Conservation (phyloP, 2,329 filamentous ascomycete genomes). For the Ascochyta rabiei region DNA sequence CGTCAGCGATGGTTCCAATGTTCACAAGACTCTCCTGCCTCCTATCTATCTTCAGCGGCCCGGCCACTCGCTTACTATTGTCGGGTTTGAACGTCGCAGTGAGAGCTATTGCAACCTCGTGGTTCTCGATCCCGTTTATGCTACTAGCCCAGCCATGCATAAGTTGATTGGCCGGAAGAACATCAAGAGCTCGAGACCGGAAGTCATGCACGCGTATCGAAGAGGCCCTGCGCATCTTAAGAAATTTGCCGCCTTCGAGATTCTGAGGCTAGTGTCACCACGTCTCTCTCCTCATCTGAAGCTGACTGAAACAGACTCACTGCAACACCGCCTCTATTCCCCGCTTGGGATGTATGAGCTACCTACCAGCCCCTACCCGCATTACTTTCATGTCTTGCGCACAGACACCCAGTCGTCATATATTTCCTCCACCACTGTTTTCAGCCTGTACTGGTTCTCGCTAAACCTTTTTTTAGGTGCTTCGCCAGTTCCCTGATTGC, state of each 20-base stretch:
- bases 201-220: conserved; percentile 67
- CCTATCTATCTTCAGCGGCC: conserved; percentile 91
- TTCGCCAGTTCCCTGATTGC: conserved; percentile 46
- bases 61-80: conserved; percentile 89
- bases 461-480: conserved; percentile 43
- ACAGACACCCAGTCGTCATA: conserved; percentile 15
- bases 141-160: conserved; percentile 68
- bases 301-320: conserved; percentile 40
- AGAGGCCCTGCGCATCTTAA: conserved; percentile 70
- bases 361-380: conserved; percentile 2
- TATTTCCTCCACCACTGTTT: neutral
- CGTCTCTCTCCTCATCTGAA: neutral
- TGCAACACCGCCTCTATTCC: conserved; percentile 46
- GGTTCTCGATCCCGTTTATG: conserved; percentile 87
- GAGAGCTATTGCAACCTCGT: conserved; percentile 73
- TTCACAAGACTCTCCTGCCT: conserved; percentile 74
- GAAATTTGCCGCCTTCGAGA: conserved; percentile 78
- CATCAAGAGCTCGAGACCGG: conserved; percentile 61
- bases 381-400: conserved; percentile 14
- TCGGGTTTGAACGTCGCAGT: conserved; percentile 76
- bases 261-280: conserved; percentile 67
- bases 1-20: conserved; percentile 59
- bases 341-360: conserved; percentile 51
- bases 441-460: conserved; percentile 6
- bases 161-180: conserved; percentile 60